These are phyloP conservation scores for Beauveria sp. DNA, from an alignment of 2,329 filamentous ascomycete species.

Conservation along the genomic window DNA sequence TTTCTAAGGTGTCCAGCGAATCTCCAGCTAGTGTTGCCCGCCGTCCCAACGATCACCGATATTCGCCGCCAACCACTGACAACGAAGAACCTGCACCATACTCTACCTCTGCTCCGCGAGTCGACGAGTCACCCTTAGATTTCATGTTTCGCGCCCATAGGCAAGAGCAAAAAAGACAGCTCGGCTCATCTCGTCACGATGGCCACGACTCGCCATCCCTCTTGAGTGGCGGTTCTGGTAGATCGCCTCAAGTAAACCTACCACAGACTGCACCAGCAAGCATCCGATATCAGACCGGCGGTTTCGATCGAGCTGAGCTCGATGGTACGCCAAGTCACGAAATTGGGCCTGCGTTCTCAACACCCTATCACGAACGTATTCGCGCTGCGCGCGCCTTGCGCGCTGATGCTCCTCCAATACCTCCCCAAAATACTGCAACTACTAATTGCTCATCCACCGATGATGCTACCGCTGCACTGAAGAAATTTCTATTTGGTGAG, in stretches of 20 bases:
- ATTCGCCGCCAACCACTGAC: constrained; percentile 46
- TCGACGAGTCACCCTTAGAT: constrained; percentile 70
- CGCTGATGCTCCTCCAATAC: constrained; percentile 18
- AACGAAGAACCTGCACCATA: constrained; percentile 40
- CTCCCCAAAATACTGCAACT: constrained; percentile 29
- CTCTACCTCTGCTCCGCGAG: constrained; percentile 24
- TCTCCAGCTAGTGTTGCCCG: constrained; percentile 37
- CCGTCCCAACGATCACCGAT: constrained; percentile 33
- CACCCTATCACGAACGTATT: constrained; percentile 55
- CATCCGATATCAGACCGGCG: constrained; percentile 12
- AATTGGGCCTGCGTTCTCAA: constrained; percentile 61
- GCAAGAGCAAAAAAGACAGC: constrained; percentile 61
- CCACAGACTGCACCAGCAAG: constrained; percentile 37
- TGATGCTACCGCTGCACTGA: constrained; percentile 21
- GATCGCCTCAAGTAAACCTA: not conserved
- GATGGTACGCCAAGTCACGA: constrained; percentile 48
- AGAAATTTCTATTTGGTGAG: constrained; percentile 47
- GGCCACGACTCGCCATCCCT: constrained; percentile 19
- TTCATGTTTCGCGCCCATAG: constrained; percentile 84
- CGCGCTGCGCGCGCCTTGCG: constrained; percentile 39
- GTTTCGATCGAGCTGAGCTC: constrained; percentile 44
- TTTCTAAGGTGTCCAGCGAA: constrained; percentile 64
- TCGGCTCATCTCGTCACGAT: constrained; percentile 40
- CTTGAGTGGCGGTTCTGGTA: not conserved
- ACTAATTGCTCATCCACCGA: constrained; percentile 20